These are phyloP conservation scores for Pachysandra terminalis DNA, from an alignment of 164 flowering plant species.

Conservation along the genomic window DNA sequence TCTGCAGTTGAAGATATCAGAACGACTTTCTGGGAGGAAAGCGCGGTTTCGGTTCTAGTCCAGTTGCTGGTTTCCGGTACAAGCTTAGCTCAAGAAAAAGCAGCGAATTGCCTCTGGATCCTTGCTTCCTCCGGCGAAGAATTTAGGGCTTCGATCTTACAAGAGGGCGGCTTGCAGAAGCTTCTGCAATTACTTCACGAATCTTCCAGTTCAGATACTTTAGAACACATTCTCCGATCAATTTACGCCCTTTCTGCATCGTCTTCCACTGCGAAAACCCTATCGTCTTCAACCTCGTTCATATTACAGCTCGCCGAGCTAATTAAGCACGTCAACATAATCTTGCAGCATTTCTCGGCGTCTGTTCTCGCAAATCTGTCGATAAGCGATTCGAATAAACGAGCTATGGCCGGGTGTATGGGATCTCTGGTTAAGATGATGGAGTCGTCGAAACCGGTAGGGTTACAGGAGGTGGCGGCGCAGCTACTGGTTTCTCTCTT, in stretches of 20 bases:
- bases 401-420: slow-evolving; percentile 51
- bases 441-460: slow-evolving; percentile 66
- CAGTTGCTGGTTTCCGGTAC: slow-evolving; percentile 39
- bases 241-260: slow-evolving; percentile 40
- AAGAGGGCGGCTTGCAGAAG: slow-evolving; percentile 47
- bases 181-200: slow-evolving; percentile 50
- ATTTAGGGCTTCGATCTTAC: slow-evolving; percentile 35
- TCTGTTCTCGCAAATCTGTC: slow-evolving; percentile 41
- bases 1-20: slow-evolving; percentile 49
- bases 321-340: slow-evolving; percentile 42
- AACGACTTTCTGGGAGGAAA: slow-evolving; percentile 54
- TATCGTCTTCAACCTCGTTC: slow-evolving; percentile 50
- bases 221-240: slow-evolving; percentile 53
- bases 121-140: slow-evolving; percentile 51
- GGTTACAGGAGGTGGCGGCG: slow-evolving; percentile 53
- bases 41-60: slow-evolving; percentile 49
- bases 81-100: slow-evolving; percentile 36
- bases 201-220: slow-evolving; percentile 32
- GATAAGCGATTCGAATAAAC: slow-evolving; percentile 50
- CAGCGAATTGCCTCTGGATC: slow-evolving; percentile 45
- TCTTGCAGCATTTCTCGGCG: slow-evolving; percentile 46
- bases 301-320: slow-evolving; percentile 44
- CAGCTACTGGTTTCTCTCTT: slow-evolving; percentile 50
- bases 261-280: slow-evolving; percentile 20
- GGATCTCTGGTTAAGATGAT: slow-evolving; percentile 55